A percentile compares a stretch with the other conserved stretches of the same genome.
These are phyloP conservation scores for Fusarium sp. DNA, from an alignment of 2,329 filamentous ascomycete genomes.

Conservation along the genomic window DNA sequence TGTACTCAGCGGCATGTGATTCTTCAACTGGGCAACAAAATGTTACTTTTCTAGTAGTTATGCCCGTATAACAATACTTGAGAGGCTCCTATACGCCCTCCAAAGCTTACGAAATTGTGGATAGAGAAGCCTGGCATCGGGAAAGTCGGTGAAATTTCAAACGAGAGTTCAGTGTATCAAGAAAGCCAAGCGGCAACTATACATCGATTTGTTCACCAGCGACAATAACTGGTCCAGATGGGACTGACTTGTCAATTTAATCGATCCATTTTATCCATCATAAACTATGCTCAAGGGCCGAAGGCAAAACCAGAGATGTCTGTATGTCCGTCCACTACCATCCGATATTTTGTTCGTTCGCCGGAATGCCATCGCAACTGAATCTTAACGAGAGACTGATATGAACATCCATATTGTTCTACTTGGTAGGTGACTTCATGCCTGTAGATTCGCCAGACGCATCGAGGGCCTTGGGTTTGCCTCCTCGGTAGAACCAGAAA, in stretches of 20 bases:
- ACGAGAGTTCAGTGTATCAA: not conserved
- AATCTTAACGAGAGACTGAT: not conserved
- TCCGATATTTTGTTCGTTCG: not conserved
- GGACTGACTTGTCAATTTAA: not conserved
- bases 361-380: no score
- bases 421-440: constrained; percentile 23
- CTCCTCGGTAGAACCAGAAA: constrained; percentile 35
- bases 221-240: not conserved
- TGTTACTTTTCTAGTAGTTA: not conserved
- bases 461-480: constrained; percentile 23
- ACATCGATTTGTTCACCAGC: not conserved
- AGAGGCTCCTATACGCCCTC: no score
- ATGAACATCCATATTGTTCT: not conserved
- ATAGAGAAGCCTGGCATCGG: not conserved
- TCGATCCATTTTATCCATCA: not conserved
- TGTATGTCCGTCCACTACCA: not conserved
- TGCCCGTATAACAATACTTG: not conserved
- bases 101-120: no score
- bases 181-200: not conserved
- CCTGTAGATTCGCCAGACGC: constrained; percentile 17
- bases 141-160: not conserved
- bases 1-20: not conserved
- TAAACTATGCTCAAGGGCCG: not conserved
- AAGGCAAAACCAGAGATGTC: not conserved
- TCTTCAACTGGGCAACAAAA: not conserved